These are phyloP conservation scores for Theobroma grandiflorum DNA, from an alignment of 441 rosid genomes.

Conservation along the genomic window DNA sequence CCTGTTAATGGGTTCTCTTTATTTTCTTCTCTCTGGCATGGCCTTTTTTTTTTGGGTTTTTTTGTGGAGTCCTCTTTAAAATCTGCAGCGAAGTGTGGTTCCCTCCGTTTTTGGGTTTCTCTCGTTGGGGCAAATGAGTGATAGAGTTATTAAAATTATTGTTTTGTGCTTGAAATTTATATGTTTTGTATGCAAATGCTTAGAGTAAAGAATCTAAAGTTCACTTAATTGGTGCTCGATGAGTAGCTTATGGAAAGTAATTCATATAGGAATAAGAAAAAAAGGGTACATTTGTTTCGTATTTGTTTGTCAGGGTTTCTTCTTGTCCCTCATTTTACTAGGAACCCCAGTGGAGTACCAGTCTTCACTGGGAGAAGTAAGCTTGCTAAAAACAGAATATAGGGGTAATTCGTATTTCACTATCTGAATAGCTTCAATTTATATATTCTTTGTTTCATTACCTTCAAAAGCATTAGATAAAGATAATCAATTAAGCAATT, in stretches of 20 bases:
- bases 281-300: neutral
- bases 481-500: neutral
- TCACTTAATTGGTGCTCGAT: neutral
- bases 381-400: neutral
- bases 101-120: neutral
- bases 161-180: neutral
- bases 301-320: neutral
- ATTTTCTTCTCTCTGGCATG: neutral
- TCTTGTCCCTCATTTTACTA: neutral
- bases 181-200: neutral
- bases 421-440: neutral
- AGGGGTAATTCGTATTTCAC: neutral
- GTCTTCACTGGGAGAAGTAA: neutral
- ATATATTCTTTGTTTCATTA: neutral
- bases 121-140: neutral
- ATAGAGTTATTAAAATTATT: neutral
- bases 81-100: neutral
- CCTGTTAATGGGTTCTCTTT: neutral
- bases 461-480: neutral
- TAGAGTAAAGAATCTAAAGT: conserved; percentile 10
- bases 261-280: neutral
- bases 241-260: neutral
- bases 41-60: neutral
- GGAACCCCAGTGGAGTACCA: neutral
- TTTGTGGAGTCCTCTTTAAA: neutral